A percentile compares a stretch with the other conserved stretches of the same genome.
Evolutionary conservation across 2,329 filamentous ascomycete genomes (phyloP).

Genomic region (Ophiostoma ips): DNA sequence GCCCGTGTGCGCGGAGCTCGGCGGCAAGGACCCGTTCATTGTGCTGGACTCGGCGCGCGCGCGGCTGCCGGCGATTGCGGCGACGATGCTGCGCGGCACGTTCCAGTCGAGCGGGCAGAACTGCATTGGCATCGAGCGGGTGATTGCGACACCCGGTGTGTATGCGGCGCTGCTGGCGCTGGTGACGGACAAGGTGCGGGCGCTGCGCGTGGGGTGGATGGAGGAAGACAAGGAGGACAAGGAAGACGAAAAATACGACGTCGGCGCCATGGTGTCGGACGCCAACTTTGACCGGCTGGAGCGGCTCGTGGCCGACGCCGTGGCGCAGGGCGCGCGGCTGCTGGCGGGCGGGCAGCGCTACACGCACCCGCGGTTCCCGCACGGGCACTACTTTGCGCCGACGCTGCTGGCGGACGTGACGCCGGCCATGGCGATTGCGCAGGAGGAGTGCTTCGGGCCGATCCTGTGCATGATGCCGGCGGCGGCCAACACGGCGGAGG

Average conservation of each 20-base stretch:
- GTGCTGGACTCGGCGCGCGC: conserved; percentile 57
- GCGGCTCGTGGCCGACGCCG: conserved; percentile 60
- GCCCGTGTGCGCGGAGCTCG: conserved; percentile 79
- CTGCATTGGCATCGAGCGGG: conserved; percentile 91
- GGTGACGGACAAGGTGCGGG: conserved; percentile 59
- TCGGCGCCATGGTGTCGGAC: conserved; percentile 82
- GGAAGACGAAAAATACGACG: conserved; percentile 42
- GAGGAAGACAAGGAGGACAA: background rate
- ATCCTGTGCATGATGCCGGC: conserved; percentile 77
- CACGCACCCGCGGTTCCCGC: conserved; percentile 56
- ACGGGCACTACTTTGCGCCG: conserved; percentile 83
- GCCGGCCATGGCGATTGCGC: conserved; percentile 70
- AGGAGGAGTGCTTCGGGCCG: conserved; percentile 85
- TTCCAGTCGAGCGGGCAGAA: conserved; percentile 96
- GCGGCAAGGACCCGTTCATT: conserved; percentile 87
- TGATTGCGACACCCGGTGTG: conserved; percentile 64
- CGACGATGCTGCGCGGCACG: conserved; percentile 77
- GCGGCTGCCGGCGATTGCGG: conserved; percentile 58
- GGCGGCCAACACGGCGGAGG: conserved; percentile 37
- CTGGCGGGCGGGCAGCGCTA: conserved; percentile 65
- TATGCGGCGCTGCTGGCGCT: conserved; percentile 60
- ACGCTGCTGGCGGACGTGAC: conserved; percentile 88
- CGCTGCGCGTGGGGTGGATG: conserved; percentile 58
- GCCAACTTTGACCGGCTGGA: conserved; percentile 65
- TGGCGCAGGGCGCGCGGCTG: conserved; percentile 63